A percentile compares a stretch with the other conserved stretches of the same genome.
These are phyloP conservation scores for Petasospora fabianii DNA, from an alignment of 1,139 yeast species.

Conservation along the genomic window DNA sequence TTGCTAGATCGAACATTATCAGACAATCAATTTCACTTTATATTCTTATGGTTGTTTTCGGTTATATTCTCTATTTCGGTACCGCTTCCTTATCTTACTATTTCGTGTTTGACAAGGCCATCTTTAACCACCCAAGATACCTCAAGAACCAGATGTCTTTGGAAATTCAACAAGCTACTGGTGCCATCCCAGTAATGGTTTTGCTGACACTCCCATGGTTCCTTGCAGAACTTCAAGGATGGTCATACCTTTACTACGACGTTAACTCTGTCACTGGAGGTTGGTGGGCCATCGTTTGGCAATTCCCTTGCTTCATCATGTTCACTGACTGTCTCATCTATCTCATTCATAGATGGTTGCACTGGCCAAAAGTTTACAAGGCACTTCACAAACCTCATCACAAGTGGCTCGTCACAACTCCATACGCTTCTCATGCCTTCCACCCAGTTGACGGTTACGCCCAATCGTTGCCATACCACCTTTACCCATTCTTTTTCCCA, in stretches of 20 bases:
- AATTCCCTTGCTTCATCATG: constrained; percentile 74
- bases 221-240: constrained; percentile 76
- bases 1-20: constrained; percentile 66
- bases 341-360: constrained; percentile 86
- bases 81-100: constrained; percentile 74
- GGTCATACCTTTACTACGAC: constrained; percentile 70
- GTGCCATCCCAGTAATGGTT: constrained; percentile 89
- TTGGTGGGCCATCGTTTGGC: constrained; percentile 58
- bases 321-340: constrained; percentile 94
- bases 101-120: constrained; percentile 78
- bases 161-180: constrained; percentile 73
- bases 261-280: constrained; percentile 66
- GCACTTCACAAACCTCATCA: constrained; percentile 95
- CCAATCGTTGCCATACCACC: constrained; percentile 90
- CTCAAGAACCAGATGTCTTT: constrained; percentile 85
- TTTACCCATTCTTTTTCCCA: constrained; percentile 89
- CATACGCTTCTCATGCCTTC: constrained; percentile 98
- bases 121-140: constrained; percentile 93
- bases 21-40: constrained; percentile 72
- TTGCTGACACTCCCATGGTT: constrained; percentile 86
- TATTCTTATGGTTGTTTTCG: constrained; percentile 74
- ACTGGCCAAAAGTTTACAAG: constrained; percentile 87
- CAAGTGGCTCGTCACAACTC: constrained; percentile 98
- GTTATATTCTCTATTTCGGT: constrained; percentile 73
- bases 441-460: constrained; percentile 95